Conservation (phyloP, 2,329 filamentous ascomycete species). For the Diaporthe citrichinensis region DNA sequence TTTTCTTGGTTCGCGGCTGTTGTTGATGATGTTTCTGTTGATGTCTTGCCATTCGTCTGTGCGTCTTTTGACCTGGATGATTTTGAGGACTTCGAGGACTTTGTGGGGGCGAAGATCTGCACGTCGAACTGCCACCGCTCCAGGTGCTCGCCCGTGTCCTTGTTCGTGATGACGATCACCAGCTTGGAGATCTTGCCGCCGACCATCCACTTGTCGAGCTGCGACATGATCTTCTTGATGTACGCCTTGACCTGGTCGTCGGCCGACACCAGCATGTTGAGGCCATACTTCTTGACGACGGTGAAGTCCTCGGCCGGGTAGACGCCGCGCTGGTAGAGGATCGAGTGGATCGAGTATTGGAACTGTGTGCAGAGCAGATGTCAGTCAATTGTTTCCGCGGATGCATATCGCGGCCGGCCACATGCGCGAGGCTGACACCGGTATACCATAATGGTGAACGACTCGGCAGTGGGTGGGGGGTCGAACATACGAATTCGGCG, state of each 20-base stretch:
- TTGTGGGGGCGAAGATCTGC: conserved; percentile 56
- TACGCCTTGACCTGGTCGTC: conserved; percentile 99
- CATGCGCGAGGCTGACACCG: no score
- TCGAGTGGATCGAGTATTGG: conserved; percentile 98
- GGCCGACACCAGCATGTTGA: conserved; percentile 96
- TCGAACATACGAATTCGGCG: conserved; percentile 86
- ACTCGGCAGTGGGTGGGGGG: background rate
- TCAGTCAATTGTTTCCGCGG: conserved; percentile 42
- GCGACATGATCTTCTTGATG: conserved; percentile 98
- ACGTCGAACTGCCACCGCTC: conserved; percentile 99
- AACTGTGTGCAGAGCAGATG: conserved; percentile 67
- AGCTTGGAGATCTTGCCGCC: conserved; percentile 97
- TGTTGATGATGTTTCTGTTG: conserved; percentile 38
- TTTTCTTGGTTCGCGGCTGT: conserved; percentile 33
- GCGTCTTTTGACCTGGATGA: conserved; percentile 68
- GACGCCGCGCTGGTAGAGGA: conserved; percentile 87
- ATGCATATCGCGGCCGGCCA: background rate
- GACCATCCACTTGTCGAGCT: conserved; percentile 98
- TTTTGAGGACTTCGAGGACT: conserved; percentile 63
- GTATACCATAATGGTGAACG: background rate
- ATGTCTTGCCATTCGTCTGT: conserved; percentile 57
- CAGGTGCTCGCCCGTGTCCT: conserved; percentile 95
- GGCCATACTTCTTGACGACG: conserved; percentile 98
- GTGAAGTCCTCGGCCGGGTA: conserved; percentile 98
- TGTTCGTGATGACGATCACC: conserved; percentile 95